These are phyloP conservation scores for Epichloe sylvatica DNA, from an alignment of 2,329 filamentous ascomycete species.

Conservation along the genomic window DNA sequence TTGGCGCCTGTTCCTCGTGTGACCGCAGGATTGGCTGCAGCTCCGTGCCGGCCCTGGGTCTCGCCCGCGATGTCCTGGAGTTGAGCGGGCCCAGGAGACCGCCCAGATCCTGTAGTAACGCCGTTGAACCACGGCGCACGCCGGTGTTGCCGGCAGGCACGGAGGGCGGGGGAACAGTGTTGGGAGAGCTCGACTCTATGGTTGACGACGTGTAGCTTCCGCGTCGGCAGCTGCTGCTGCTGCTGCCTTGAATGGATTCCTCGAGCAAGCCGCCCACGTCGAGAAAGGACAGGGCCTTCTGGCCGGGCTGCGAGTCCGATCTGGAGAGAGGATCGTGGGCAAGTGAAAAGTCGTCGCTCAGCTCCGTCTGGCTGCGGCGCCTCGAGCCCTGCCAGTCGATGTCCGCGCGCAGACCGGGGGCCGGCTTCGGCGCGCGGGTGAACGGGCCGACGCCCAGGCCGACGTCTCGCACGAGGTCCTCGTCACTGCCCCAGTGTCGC, in stretches of 20 bases:
- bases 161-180: conserved; percentile 26
- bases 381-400: conserved; percentile 35
- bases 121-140: conserved; percentile 39
- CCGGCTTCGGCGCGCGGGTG: conserved; percentile 23
- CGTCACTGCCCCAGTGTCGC: conserved; percentile 75
- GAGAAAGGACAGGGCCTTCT: conserved; percentile 56
- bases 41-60: conserved; percentile 25
- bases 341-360: conserved; percentile 32
- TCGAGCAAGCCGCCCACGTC: conserved; percentile 69
- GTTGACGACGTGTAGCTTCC: conserved; percentile 30
- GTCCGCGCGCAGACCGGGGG: conserved; percentile 23
- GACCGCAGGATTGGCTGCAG: conserved; percentile 33
- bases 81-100: conserved; percentile 34
- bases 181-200: conserved; percentile 24
- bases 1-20: conserved; percentile 20
- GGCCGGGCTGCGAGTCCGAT: conserved; percentile 10
- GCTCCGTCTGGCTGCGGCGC: conserved; percentile 22
- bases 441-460: conserved; percentile 49
- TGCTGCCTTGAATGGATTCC: conserved; percentile 20
- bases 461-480: conserved; percentile 70
- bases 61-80: conserved; percentile 18
- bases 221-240: conserved; percentile 20
- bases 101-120: conserved; percentile 44
- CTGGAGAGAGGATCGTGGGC: conserved; percentile 21
- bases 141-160: conserved; percentile 31